Conservation (phyloP, 75 land plant genomes). For the Pinus tabuliformis region DNA sequence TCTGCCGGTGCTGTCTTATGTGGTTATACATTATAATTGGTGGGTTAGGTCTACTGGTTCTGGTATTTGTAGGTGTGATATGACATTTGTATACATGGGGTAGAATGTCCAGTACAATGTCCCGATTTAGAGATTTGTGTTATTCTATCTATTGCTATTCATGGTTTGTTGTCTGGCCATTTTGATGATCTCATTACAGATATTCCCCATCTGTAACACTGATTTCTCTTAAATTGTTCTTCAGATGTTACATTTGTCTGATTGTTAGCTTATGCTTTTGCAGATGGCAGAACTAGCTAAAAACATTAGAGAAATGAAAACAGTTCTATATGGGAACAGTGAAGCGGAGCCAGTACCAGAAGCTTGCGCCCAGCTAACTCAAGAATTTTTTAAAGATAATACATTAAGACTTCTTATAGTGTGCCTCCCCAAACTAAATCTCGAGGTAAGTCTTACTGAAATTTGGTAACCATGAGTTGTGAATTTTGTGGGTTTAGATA, state of each 20-base stretch:
- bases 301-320: slow-evolving; percentile 80
- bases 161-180: neutral
- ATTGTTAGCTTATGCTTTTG: slow-evolving; percentile 4
- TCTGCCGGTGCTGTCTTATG: too few species aligned
- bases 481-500: neutral
- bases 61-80: too few species aligned
- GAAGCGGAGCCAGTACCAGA: slow-evolving; percentile 93
- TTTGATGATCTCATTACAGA: neutral
- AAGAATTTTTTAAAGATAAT: slow-evolving; percentile 83
- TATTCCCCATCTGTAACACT: neutral
- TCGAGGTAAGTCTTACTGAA: slow-evolving; percentile 56
- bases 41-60: too few species aligned
- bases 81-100: too few species aligned
- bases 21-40: too few species aligned
- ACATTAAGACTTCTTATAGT: slow-evolving; percentile 70
- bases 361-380: slow-evolving; percentile 89
- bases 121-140: neutral
- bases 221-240: neutral
- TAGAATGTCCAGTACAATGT: neutral
- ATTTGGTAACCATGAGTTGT: neutral
- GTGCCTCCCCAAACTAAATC: slow-evolving; percentile 81
- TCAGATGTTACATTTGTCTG: neutral
- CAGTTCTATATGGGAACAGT: slow-evolving; percentile 78
- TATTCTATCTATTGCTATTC: neutral
- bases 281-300: slow-evolving; percentile 81